Evolutionary conservation across 163 green algal species (phyloP), one percentile per base, ranked within the genome.

Genomic region (Prototheca stagnorum): DNA sequence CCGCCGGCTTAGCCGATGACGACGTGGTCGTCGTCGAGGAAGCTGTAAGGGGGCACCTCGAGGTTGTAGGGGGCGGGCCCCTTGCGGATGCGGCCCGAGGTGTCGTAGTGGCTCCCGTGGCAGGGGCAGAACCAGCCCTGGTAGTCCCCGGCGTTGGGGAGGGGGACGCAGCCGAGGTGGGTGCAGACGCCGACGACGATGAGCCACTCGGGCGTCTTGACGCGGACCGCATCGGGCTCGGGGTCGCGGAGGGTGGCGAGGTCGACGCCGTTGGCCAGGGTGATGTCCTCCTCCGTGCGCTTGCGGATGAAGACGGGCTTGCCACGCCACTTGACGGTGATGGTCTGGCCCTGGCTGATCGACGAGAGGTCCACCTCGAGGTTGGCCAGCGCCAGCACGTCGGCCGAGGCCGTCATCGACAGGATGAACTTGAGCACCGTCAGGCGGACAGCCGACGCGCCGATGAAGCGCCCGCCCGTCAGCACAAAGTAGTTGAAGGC

Each of bases 111-210:
- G 35, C 65, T 84, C 31, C 90, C 90, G 63, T 98, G 90, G 80
- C 91, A 99, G n/a, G 91, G 91, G 77, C 88, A 97, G 75, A 97
- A 98, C 88, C 90, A 99, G 50, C 88, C 91, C 36, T 77, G 54
- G 68, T 92, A 99, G 68, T 99, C 92, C 23, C 91, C 91, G n/a
- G 91, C 91, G 57, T 94, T 93, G n/a, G 81, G 69, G 42, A 99
- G 84, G 14, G 91, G 91, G 55, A 99, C 90, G 63, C 91, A 99
- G 19, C 91, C 91, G 54, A 99, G 70, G 70, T 99, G 91, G 22
- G 91, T 99, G 79, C 91, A 99, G 41, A 99, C 84, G 31, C 91
- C 91, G n/a, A 99, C 59, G 20, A 96, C 68, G 21, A 99, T 82
- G 47, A 99, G 67, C 84, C 92, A 99, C 79, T 93, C 84, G 47